Base-by-base conservation (phyloP, 2,329 filamentous ascomycete species). In the Colletotrichum somersetense region DNA sequence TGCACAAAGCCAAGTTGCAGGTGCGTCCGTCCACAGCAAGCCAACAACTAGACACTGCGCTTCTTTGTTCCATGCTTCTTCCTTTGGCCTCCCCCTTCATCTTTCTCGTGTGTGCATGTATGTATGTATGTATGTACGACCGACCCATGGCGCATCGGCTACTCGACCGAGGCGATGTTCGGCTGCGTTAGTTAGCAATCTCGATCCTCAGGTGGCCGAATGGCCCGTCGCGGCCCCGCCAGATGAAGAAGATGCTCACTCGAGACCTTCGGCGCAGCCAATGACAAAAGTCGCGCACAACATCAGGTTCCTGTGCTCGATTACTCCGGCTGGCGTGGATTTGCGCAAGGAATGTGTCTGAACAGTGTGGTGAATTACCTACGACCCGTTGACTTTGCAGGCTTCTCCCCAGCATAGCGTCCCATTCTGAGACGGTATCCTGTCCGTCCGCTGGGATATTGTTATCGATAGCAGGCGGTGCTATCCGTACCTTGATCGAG, bases 401-500 rank as follows among this genome's bases (percentile, higher is more conserved):
- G 70, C 70, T 44, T 48, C 53, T 57, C 23, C 66, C 70, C 55
- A 70, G 66, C 46, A 65, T 50, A 48, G 40, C 20, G 53, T 64
- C 66, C 66, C 53, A 58, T 42, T 26, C 70, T 72, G 70, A 69
- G 70, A 70, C 55, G 59, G 56, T 52, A 53, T 33, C 46, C 42
- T 38, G 59, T 26, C 30, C 30, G 30, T 30, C 44, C 70, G 68
- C 68, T 68, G 50, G 44, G 68, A 66, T 58, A 42, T 38, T 23
- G 59, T 69, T 72, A 72, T 72, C 69, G 66, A 72, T 65, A 63
- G 30, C 30, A 55, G 23, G 50, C 44, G 58, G 35, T 48, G 33
- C 46, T 23, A 38, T 38, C 35, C 35, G 35, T 38, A 62, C 52
- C 44, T 46, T 42, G 59, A 72, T 72, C 69, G 69, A 64, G 53